phyloP scores from a whole-genome alignment of 257 asterid genomes.

The Vinca minor region DNA sequence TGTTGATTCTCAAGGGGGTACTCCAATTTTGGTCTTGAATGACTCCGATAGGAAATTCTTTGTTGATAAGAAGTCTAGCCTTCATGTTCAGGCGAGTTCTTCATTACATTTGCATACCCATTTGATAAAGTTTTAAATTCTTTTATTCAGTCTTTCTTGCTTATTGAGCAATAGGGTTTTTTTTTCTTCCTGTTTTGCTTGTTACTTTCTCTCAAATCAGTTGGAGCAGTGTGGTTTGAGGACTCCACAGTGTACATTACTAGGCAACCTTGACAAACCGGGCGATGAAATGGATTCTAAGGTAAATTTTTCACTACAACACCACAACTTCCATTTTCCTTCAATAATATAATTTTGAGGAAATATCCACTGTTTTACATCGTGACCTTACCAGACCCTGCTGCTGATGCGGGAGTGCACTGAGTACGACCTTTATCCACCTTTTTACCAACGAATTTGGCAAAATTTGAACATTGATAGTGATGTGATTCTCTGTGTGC shows the following conservation, averaged over 20 bases:
- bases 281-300: conserved; percentile 39
- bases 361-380: not conserved
- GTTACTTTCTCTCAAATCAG: conserved; percentile 32
- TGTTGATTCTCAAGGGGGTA: conserved; percentile 63
- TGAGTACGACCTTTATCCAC: no score
- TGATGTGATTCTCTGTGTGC: not conserved
- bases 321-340: not conserved
- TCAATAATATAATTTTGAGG: not conserved
- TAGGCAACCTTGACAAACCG: conserved; percentile 62
- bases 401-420: no score
- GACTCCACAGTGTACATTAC: conserved; percentile 77
- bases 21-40: conserved; percentile 58
- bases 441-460: no score
- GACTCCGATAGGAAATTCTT: conserved; percentile 29
- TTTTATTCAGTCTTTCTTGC: not conserved
- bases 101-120: not conserved
- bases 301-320: conserved; percentile 23
- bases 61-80: conserved; percentile 45
- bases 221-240: conserved; percentile 59
- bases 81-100: conserved; percentile 64
- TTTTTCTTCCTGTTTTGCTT: conserved; percentile 9
- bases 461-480: not conserved
- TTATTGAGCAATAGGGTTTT: not conserved
- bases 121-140: conserved; percentile 10
- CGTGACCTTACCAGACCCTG: not conserved